Base-by-base conservation (phyloP, 2,329 filamentous ascomycete genomes). In the Trichoderma hamatum region DNA sequence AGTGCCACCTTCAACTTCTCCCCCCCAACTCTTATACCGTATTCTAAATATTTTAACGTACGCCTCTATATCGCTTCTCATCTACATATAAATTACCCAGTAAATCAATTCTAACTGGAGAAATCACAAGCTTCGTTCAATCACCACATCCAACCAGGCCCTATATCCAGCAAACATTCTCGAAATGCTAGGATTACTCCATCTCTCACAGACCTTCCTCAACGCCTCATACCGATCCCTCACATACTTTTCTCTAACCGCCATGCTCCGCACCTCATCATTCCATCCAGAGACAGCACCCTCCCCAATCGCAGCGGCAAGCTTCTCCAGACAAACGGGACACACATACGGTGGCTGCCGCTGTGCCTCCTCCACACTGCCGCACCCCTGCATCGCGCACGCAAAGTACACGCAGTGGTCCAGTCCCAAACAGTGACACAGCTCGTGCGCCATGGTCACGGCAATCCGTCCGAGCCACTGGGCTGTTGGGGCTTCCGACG, bases 401-500 rank as follows among this genome's bases (percentile, higher is more conserved):
- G 88, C 87, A 72, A 88, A 90, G 73, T 88, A 90, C 0, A 85
- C 79, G 74, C 90, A 92, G 74, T 92, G 90, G 9, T 78, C 89
- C 16, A 92, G 81, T 0, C 86, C 88, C 46, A 92, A 84, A 73
- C 89, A 92, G 75, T 92, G 90, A 0, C 88, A 87, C 0, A 92
- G 77, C 73, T 92, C 90, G 74, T 92, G 90, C 1, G 83, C 83
- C 1, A 84, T 85, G 0, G 89, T 90, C 61, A 84, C 84, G 64
- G 82, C 87, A 2, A 87, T 76, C 13, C 85, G 82, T 11, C 82
- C 83, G 16, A 91, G 82, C 88, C 89, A 92, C 1, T 89, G 74
- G 0, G 78, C 82, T 0, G 76, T 73, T 0, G 80, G 69, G 3
- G 77, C 74, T 32, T 67, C 69, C 4, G 75, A 72, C 14, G 76